Evolutionary conservation across 495 filamentous ascomycete species (phyloP).

Genomic region (Penicillium roqueforti): DNA sequence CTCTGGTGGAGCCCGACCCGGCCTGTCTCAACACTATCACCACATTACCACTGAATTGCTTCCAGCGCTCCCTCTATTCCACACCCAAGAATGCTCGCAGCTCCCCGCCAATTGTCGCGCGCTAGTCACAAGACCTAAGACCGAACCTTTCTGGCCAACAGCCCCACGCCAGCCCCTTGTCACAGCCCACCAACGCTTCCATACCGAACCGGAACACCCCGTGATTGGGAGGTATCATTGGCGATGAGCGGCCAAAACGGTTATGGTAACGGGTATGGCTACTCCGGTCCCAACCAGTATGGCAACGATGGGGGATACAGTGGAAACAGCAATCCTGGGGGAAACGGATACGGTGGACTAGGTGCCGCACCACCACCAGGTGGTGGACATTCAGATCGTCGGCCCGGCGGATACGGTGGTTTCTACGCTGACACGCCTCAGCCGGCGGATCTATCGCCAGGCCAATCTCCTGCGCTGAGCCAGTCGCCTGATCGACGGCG

Average conservation of each 20-base stretch:
- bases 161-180: conserved; percentile 22
- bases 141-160: not conserved
- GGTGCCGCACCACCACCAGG: conserved; percentile 13
- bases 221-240: conserved; percentile 8
- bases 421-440: conserved; percentile 38
- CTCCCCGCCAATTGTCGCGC: conserved; percentile 9
- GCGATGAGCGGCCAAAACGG: conserved; percentile 43
- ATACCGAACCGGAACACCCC: conserved; percentile 6
- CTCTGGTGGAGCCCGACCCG: conserved; percentile 25
- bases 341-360: conserved; percentile 33
- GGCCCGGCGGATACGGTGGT: conserved; percentile 45
- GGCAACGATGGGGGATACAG: conserved; percentile 37
- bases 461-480: conserved; percentile 12
- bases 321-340: conserved; percentile 23
- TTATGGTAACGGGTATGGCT: conserved; percentile 44
- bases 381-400: conserved; percentile 28
- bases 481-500: conserved; percentile 37
- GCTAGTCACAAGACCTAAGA: conserved; percentile 17
- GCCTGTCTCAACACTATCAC: conserved; percentile 10
- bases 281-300: conserved; percentile 40
- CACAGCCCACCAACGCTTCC: conserved; percentile 13
- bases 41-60: conserved; percentile 8
- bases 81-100: conserved; percentile 21
- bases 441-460: conserved; percentile 25
- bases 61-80: not conserved